Percentiles rank a stretch among this genome's conserved stretches.
Evolutionary conservation across 2,329 filamentous ascomycete genomes (phyloP).

Genomic region (Cryphonectria parasitica): DNA sequence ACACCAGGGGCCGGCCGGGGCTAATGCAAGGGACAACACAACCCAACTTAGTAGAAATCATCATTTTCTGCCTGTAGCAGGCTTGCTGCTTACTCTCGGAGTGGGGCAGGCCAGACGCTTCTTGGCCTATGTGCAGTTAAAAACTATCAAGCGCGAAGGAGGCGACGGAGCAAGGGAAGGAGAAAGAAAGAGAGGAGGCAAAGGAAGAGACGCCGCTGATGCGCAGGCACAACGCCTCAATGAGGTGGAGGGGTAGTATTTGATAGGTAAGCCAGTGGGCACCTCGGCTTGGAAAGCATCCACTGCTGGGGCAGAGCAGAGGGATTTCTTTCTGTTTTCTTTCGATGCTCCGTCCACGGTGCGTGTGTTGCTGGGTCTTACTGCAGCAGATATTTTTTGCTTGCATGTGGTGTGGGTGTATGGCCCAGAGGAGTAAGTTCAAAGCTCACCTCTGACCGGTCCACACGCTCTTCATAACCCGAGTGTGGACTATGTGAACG

Average conservation of each 20-base stretch:
- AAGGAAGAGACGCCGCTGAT: not conserved
- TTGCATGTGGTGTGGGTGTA: not conserved
- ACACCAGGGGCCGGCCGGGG: not conserved
- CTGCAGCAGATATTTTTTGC: not conserved
- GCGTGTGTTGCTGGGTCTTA: not conserved
- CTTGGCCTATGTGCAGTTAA: not conserved
- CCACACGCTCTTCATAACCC: not conserved
- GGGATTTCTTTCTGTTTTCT: not conserved
- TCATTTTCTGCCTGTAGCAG: not conserved
- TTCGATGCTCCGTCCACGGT: not conserved
- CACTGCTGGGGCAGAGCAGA: not conserved
- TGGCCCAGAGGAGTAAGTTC: not conserved
- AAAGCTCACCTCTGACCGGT: not conserved
- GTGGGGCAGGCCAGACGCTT: not conserved
- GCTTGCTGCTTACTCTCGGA: not conserved
- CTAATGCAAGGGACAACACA: conserved; percentile 8
- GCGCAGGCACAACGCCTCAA: not conserved
- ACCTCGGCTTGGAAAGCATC: not conserved
- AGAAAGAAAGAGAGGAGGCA: not conserved
- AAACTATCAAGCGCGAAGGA: not conserved
- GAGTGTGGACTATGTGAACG: not conserved
- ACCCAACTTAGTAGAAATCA: not conserved
- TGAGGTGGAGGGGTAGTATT: conserved; percentile 1
- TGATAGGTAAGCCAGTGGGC: not conserved
- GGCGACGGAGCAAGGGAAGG: not conserved